Conservation (phyloP, 202 grass and related monocot genomes). For the Zoysia matrella region DNA sequence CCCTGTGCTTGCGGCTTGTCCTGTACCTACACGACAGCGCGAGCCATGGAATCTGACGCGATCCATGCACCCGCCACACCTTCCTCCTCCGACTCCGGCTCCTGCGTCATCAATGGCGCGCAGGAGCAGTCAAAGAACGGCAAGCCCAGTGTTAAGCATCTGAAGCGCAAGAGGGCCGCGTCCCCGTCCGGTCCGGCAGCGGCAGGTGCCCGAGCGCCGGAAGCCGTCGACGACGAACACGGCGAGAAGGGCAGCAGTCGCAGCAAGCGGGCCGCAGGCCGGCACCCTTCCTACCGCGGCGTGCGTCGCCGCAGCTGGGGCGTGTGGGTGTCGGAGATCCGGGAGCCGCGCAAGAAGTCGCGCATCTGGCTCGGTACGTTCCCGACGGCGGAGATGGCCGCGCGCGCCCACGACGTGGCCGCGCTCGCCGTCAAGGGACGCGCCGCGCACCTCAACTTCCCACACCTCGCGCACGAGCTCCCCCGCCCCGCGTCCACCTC, state of each 20-base stretch:
- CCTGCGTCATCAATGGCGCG: constrained; percentile 40
- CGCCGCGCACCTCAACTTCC: constrained; percentile 76
- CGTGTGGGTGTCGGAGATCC: too few species aligned
- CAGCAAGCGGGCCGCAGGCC: constrained; percentile 24
- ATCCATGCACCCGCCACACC: constrained; percentile 48
- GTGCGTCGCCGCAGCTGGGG: too few species aligned
- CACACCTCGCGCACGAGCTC: constrained; percentile 44
- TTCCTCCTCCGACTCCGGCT: constrained; percentile 25
- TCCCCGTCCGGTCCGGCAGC: neutral
- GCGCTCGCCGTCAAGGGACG: constrained; percentile 71
- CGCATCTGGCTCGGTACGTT: constrained; percentile 86
- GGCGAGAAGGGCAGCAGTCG: constrained; percentile 16
- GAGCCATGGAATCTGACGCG: constrained; percentile 48
- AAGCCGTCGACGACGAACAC: neutral
- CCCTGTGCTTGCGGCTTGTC: neutral
- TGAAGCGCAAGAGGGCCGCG: constrained; percentile 37
- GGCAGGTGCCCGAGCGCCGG: neutral
- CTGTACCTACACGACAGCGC: neutral
- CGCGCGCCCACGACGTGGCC: constrained; percentile 75
- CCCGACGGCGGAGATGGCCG: constrained; percentile 76
- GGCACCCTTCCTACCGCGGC: constrained; percentile 46
- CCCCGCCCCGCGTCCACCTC: constrained; percentile 43
- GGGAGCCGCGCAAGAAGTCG: constrained; percentile 79
- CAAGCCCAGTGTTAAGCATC: constrained; percentile 2
- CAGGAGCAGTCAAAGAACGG: constrained; percentile 23